phyloP scores from a whole-genome alignment of 441 rosid genomes.

The Erodium texanum region DNA sequence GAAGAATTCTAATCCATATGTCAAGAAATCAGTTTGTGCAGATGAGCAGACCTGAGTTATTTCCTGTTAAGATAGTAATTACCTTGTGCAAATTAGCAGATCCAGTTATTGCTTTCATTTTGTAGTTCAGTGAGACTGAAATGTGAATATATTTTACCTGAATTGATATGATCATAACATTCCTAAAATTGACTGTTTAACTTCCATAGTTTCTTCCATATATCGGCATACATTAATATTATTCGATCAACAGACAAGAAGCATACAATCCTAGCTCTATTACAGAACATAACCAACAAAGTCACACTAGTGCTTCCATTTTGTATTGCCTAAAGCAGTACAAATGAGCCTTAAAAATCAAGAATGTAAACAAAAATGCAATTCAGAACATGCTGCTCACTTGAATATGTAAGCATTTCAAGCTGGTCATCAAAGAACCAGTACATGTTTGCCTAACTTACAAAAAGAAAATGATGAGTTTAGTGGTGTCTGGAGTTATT shows the following conservation, averaged over 20 bases:
- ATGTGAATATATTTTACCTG: neutral
- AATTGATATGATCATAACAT: neutral
- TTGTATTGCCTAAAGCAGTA: neutral
- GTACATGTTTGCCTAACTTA: neutral
- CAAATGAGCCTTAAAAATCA: neutral
- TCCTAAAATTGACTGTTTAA: no score
- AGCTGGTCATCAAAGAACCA: neutral
- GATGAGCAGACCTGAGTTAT: neutral
- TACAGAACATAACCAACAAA: no score
- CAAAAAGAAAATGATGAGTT: neutral
- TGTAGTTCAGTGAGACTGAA: neutral
- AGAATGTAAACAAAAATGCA: neutral
- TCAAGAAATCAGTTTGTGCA: neutral
- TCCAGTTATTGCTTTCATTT: neutral
- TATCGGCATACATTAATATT: no score
- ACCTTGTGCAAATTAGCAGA: neutral
- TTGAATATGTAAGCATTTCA: neutral
- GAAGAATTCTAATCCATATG: neutral
- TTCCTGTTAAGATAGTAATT: neutral
- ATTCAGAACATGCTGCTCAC: neutral
- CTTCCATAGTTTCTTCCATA: no score
- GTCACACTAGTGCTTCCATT: no score
- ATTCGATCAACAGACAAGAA: no score
- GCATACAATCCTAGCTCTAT: no score
- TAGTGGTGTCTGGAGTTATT: constrained; percentile 10